These are phyloP conservation scores for Phytopythium oedochilum DNA, from an alignment of 352 stramenopile species.

Conservation along the genomic window DNA sequence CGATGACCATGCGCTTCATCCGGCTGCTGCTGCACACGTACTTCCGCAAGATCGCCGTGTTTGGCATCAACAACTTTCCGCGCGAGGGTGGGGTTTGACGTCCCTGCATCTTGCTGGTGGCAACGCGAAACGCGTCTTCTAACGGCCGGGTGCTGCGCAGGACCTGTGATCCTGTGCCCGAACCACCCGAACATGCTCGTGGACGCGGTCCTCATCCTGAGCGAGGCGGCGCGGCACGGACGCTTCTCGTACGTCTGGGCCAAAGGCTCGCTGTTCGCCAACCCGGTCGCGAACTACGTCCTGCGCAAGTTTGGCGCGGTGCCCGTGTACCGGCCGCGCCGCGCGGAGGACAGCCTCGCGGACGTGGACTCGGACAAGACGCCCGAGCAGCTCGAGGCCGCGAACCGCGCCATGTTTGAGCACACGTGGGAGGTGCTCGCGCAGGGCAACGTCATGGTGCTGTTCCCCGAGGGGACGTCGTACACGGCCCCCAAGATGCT, in stretches of 20 bases:
- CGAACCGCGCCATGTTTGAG: slow-evolving; percentile 73
- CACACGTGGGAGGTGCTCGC: slow-evolving; percentile 59
- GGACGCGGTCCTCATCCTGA: slow-evolving; percentile 71
- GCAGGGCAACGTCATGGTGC: slow-evolving; percentile 61
- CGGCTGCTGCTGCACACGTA: slow-evolving; percentile 67
- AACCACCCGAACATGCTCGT: slow-evolving; percentile 86
- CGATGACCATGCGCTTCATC: slow-evolving; percentile 59
- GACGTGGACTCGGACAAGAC: slow-evolving; percentile 66
- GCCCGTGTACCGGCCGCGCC: slow-evolving; percentile 60
- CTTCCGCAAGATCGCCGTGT: slow-evolving; percentile 76
- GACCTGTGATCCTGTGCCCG: slow-evolving; percentile 69
- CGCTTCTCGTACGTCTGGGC: slow-evolving; percentile 67
- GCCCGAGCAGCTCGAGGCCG: slow-evolving; percentile 49
- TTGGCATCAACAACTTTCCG: slow-evolving; percentile 75
- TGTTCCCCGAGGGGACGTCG: slow-evolving; percentile 78
- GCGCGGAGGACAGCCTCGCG: slow-evolving; percentile 32
- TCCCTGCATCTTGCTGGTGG: too few species aligned
- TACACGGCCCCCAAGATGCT: slow-evolving; percentile 82
- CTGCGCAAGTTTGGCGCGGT: slow-evolving; percentile 53
- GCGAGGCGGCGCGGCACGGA: slow-evolving; percentile 46
- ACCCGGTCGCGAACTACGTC: slow-evolving; percentile 31
- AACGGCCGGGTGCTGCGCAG: slow-evolving; percentile 8
- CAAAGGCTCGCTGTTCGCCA: slow-evolving; percentile 74
- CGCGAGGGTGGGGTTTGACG: slow-evolving; percentile 41
- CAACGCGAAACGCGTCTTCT: too few species aligned